A percentile compares a stretch with the other conserved stretches of the same genome.
Evolutionary conservation across 768 basidiomycete species (phyloP).

Genomic region (Phaeotremella fagi): DNA sequence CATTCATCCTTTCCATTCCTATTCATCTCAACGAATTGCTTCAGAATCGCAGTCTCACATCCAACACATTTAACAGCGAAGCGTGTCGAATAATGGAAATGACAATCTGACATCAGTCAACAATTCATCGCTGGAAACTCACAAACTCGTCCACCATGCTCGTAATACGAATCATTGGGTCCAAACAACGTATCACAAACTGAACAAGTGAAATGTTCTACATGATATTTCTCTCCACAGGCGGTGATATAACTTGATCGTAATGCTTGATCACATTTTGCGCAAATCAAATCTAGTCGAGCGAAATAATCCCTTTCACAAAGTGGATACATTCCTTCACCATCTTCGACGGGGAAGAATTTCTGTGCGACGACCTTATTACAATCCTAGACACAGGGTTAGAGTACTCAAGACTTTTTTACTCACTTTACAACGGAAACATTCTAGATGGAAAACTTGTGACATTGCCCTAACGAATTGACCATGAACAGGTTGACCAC

Average conservation of each 20-base stretch:
- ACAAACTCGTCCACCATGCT: slow-evolving; percentile 92
- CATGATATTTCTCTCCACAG: slow-evolving; percentile 97
- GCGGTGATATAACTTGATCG: slow-evolving; percentile 98
- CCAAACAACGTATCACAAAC: slow-evolving; percentile 94
- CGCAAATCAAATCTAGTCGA: slow-evolving; percentile 90
- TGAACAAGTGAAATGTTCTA: slow-evolving; percentile 98
- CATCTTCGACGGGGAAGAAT: slow-evolving; percentile 96
- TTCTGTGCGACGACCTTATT: slow-evolving; percentile 93
- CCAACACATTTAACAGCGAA: slow-evolving; percentile 99
- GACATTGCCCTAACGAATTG: slow-evolving; percentile 94
- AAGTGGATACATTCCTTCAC: slow-evolving; percentile 85
- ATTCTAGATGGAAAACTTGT: slow-evolving; percentile 91
- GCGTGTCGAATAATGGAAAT: slow-evolving; percentile 97
- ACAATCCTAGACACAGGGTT: slow-evolving; percentile 66
- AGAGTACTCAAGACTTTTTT: not conserved
- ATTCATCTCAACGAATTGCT: slow-evolving; percentile 99
- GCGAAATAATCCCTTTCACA: slow-evolving; percentile 98
- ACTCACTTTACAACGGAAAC: slow-evolving; percentile 93
- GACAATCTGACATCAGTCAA: slow-evolving; percentile 58
- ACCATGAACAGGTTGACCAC: slow-evolving; percentile 63
- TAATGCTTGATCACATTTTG: slow-evolving; percentile 88
- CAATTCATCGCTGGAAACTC: slow-evolving; percentile 16
- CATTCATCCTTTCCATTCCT: slow-evolving; percentile 97
- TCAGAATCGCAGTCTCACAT: slow-evolving; percentile 92
- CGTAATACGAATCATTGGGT: slow-evolving; percentile 97